phyloP scores from a whole-genome alignment of 2,329 filamentous ascomycete genomes.

The Pyrenophora seminiperda region DNA sequence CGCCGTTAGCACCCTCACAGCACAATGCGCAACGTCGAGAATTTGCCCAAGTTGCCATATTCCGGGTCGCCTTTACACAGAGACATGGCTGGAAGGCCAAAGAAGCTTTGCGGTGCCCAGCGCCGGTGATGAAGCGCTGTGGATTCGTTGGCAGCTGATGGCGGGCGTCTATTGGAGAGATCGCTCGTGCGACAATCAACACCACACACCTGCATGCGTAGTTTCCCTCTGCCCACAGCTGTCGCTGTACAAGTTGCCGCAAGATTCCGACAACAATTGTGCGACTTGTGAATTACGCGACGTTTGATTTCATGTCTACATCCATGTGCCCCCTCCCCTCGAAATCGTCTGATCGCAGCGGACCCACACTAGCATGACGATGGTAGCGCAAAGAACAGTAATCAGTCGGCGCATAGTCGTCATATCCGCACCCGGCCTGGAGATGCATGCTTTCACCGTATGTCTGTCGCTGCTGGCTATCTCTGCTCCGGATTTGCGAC shows the following conservation, averaged over 20 bases:
- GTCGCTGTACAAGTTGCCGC: slow-evolving; percentile 13
- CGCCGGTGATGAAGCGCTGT: slow-evolving; percentile 37
- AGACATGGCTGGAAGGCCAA: slow-evolving; percentile 26
- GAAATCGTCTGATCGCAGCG: slow-evolving; percentile 12
- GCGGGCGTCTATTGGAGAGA: slow-evolving; percentile 44
- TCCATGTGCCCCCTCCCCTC: slow-evolving; percentile 1
- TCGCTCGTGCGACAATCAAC: slow-evolving; percentile 40
- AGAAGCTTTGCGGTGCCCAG: slow-evolving; percentile 14
- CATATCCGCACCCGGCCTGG: slow-evolving; percentile 5
- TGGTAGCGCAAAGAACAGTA: slow-evolving; percentile 18
- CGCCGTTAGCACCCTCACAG: slow-evolving; percentile 33
- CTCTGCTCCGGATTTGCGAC: slow-evolving; percentile 20
- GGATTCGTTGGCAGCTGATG: slow-evolving; percentile 38
- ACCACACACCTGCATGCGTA: slow-evolving; percentile 30
- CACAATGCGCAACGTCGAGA: slow-evolving; percentile 29
- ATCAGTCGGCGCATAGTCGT: slow-evolving; percentile 11
- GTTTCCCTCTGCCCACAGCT: slow-evolving; percentile 13
- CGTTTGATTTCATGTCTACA: slow-evolving; percentile 8
- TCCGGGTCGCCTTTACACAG: slow-evolving; percentile 20
- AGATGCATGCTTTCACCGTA: slow-evolving; percentile 1
- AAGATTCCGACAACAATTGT: slow-evolving; percentile 8
- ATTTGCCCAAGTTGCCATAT: slow-evolving; percentile 10
- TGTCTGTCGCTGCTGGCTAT: slow-evolving; percentile 14
- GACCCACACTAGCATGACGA: slow-evolving; percentile 20
- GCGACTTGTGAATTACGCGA: slow-evolving; percentile 14